Evolutionary conservation across 2,329 filamentous ascomycete species (phyloP).

Genomic region (Rugonectria rugulosa): DNA sequence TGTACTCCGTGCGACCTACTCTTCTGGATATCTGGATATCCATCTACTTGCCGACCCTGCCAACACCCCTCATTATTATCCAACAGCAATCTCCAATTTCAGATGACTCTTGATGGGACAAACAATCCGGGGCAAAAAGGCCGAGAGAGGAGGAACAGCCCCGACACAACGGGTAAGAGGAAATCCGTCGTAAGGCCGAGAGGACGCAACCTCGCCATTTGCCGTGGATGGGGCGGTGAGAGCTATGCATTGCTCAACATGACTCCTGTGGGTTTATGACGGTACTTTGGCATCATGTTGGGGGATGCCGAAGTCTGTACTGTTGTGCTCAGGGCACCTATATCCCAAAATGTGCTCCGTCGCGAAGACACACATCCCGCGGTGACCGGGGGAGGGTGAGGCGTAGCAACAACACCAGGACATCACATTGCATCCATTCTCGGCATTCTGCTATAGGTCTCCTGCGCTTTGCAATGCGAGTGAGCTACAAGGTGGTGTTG

Average conservation of each 20-base stretch:
- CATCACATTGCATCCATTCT: not conserved
- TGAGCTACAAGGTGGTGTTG: conserved; percentile 13
- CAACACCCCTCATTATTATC: conserved; percentile 13
- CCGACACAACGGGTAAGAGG: conserved; percentile 6
- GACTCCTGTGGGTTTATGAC: conserved; percentile 19
- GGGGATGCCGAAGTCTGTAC: not conserved
- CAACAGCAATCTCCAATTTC: conserved; percentile 2
- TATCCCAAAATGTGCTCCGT: conserved; percentile 7
- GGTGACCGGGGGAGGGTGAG: not conserved
- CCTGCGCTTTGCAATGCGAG: conserved; percentile 7
- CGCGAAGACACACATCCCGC: conserved; percentile 2
- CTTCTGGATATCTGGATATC: not conserved
- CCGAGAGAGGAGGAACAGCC: conserved; percentile 11
- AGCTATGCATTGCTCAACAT: conserved; percentile 25
- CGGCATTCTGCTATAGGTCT: not conserved
- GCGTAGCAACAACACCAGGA: not conserved
- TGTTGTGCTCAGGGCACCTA: not conserved
- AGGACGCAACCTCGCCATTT: conserved; percentile 21
- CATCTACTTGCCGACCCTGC: conserved; percentile 3
- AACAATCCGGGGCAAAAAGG: conserved; percentile 12
- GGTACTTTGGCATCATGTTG: conserved; percentile 17
- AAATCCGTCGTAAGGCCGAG: conserved; percentile 15
- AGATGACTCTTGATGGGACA: conserved; percentile 8
- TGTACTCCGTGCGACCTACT: not conserved
- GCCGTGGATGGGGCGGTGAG: conserved; percentile 25